These are phyloP conservation scores for Triticum turgidum DNA, from an alignment of 176 grass and related monocot genomes.

Conservation along the genomic window DNA sequence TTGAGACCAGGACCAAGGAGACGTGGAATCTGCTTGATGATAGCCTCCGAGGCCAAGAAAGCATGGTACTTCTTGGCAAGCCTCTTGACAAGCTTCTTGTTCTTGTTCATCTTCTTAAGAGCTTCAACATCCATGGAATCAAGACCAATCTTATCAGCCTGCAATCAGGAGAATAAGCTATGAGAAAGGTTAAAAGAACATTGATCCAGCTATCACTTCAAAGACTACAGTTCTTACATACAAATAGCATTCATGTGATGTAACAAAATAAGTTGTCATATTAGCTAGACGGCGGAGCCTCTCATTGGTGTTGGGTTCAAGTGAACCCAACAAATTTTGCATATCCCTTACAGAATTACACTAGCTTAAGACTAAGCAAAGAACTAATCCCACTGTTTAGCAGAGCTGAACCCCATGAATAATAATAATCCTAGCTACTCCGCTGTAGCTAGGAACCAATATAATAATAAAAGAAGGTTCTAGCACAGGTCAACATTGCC, in stretches of 20 bases:
- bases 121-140: conserved; percentile 89
- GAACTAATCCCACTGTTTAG: no score
- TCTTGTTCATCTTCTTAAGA: conserved; percentile 92
- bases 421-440: no score
- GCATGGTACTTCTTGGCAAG: conserved; percentile 90
- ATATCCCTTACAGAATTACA: no score
- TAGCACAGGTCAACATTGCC: not conserved
- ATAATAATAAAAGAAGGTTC: not conserved
- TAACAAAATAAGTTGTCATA: not conserved
- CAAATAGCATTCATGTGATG: not conserved
- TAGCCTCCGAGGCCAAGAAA: conserved; percentile 82
- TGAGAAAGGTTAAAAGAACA: not conserved
- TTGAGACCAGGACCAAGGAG: conserved; percentile 90
- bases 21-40: conserved; percentile 90
- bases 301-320: no score
- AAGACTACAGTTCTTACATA: not conserved
- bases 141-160: conserved; percentile 79
- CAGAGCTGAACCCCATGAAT: no score
- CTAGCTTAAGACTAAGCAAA: not conserved
- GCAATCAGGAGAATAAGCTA: not conserved
- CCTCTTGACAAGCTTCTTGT: conserved; percentile 87
- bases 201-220: not conserved
- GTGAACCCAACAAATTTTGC: no score
- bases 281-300: not conserved
- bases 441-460: not conserved